Percentiles rank a stretch among this genome's conserved stretches.
phyloP scores from a whole-genome alignment of 2,329 filamentous ascomycete species.

The Penicillium sp. region DNA sequence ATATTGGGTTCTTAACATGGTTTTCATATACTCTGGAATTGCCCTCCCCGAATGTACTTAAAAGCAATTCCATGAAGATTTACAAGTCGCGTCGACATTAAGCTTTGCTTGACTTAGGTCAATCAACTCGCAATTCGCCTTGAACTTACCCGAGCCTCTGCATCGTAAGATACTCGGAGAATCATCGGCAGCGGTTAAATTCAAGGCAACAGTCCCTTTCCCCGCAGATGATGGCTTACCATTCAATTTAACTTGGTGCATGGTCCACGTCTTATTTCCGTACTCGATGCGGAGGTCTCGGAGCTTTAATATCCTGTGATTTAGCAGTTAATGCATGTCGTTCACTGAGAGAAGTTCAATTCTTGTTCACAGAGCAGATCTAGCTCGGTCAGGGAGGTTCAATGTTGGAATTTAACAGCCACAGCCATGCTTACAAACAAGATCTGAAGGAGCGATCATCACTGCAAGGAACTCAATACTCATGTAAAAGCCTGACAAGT shows the following conservation, averaged over 20 bases:
- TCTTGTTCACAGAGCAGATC: background rate
- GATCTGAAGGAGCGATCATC: background rate
- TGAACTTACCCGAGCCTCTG: slow-evolving; percentile 1
- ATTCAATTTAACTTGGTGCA: slow-evolving; percentile 6
- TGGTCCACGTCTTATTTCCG: background rate
- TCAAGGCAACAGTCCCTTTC: slow-evolving; percentile 2
- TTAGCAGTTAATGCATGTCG: background rate
- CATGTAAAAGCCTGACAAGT: background rate
- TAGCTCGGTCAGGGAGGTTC: background rate
- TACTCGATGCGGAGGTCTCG: background rate
- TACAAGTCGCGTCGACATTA: background rate
- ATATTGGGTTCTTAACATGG: background rate
- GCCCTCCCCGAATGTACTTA: slow-evolving; percentile 13
- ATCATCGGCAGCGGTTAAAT: slow-evolving; percentile 22
- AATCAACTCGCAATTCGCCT: too few species aligned
- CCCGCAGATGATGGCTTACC: slow-evolving; percentile 12
- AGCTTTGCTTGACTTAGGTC: background rate
- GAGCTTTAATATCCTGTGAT: background rate
- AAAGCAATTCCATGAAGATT: slow-evolving; percentile 17
- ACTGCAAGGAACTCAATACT: background rate
- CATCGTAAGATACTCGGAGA: slow-evolving; percentile 15
- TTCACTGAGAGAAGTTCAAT: background rate
- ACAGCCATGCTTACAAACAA: background rate
- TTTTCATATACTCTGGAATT: background rate
- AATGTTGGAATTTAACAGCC: background rate